These are phyloP conservation scores for Starmerella floris DNA, from an alignment of 805 yeast species.

Conservation along the genomic window DNA sequence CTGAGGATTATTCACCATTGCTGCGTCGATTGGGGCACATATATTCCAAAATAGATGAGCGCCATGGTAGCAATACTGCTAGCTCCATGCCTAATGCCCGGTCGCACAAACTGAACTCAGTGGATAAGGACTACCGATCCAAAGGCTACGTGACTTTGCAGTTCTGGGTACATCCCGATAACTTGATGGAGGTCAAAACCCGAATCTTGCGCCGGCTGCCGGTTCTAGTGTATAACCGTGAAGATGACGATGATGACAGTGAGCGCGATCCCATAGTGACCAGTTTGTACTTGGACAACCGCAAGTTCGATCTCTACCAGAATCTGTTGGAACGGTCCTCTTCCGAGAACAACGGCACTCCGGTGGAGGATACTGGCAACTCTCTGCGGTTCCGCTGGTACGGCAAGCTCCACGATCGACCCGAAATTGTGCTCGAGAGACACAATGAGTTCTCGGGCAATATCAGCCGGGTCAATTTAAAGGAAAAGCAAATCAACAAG, in stretches of 20 bases:
- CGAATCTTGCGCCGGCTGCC: conserved; percentile 86
- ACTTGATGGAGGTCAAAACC: conserved; percentile 95
- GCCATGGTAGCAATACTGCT: conserved; percentile 33
- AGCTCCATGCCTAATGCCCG: conserved; percentile 15
- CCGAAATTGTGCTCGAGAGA: conserved; percentile 71
- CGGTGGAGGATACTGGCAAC: conserved; percentile 34
- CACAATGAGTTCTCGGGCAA: conserved; percentile 38
- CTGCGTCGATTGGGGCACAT: conserved; percentile 63
- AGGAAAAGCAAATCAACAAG: conserved; percentile 68
- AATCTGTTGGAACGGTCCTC: conserved; percentile 53
- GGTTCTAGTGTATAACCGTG: conserved; percentile 59
- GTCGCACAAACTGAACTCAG: conserved; percentile 27
- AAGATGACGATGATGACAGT: conserved; percentile 36
- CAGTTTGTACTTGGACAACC: conserved; percentile 76
- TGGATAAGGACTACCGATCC: conserved; percentile 25
- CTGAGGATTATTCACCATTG: conserved; percentile 89
- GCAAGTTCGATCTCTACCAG: conserved; percentile 71
- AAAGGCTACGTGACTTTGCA: conserved; percentile 45
- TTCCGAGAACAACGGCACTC: not conserved
- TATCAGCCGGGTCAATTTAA: conserved; percentile 50
- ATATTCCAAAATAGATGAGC: conserved; percentile 71
- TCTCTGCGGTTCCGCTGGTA: conserved; percentile 83
- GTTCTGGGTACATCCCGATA: conserved; percentile 96
- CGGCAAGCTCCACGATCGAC: conserved; percentile 61
- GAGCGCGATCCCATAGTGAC: conserved; percentile 67